Evolutionary conservation across 805 yeast species (phyloP), one percentile per base, ranked within the genome.

Genomic region (Metschnikowia orientalis): DNA sequence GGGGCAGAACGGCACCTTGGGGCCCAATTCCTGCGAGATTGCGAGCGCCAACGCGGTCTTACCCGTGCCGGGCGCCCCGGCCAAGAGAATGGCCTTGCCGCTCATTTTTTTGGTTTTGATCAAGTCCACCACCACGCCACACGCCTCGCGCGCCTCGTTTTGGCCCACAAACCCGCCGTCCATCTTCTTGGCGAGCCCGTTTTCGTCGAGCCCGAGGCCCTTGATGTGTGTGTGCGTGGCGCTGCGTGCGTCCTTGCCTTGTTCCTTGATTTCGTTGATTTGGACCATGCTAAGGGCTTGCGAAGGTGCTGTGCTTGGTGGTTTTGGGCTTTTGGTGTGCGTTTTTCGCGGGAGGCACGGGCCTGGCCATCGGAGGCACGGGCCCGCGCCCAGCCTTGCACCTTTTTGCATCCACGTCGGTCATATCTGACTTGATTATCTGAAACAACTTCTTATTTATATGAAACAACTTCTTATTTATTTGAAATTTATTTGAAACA

Each of bases 41-140:
- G 97, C 98, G 50, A 92, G 71, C 0, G 97, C 97, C 51, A 92
- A 72, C 1, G 98, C 98, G 3, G 98, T 92, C 58, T 92, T 92
- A 55, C 98, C 98, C 5, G 97, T 90, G 0, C 97, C 96, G 7
- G 98, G 97, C 5, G 95, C 95, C 32, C 98, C 98, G 1, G 98
- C 97, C 34, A 92, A 71, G 40, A 92, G 63, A 32, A 92, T 79
- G n/a, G 96, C 97, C 53, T 90, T 84, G 18, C 98, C 98, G 32
- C 95, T 82, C 81, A 92, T 83, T 59, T 81, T 86, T 51, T 86
- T 87, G 19, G 85, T 80, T 61, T 88, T 89, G 64, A 92, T 87
- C 62, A 92, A 70, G 61, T 92, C 97, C 23, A 90, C 95, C 42
- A 92, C 75, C 34, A 92, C 81, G 44, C 98, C 98, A 54, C 95